Evolutionary conservation across 2,329 filamentous ascomycete species (phyloP), one percentile per base, ranked within the genome.

Genomic region (Chaetomium sp.): DNA sequence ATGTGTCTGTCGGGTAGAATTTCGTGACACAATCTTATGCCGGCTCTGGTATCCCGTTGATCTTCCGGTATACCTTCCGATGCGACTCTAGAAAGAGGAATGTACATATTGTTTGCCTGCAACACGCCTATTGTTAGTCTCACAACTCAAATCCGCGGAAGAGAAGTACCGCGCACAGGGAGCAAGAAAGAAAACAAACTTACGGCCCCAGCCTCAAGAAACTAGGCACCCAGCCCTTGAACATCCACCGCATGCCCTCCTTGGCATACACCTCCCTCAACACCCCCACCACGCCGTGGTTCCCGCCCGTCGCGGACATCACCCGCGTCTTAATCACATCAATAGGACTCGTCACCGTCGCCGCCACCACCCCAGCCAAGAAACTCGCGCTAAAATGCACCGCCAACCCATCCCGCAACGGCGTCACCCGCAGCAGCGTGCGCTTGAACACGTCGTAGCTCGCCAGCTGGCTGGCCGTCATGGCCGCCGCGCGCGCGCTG

Each of bases 301-400:
- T 76, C 61, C 80, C 71, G 59, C 73, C 69, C 43, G 72, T 72
- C 32, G 85, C 80, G 59, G 85, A 87, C 90, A 95, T 95, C 65
- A 95, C 82, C 32, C 88, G 79, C 8, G 90, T 95, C 78, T 95
- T 95, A 73, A 95, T 85, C 35, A 95, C 90, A 70, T 95, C 90
- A 50, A 95, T 85, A 0, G 90, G 90, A 55, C 85, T 90, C 62
- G 88, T 94, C 10, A 92, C 81, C 0, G 89, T 94, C 1, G 90
- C 92, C 4, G 90, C 90, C 6, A 91, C 86, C 58, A 95, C 84
- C 8, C 89, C 89, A 1, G 89, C 89, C 57, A 91, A 72, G 64
- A 94, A 84, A 0, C 84, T 88, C 1, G 89, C 86, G 0, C 82
- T 79, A 66, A 95, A 89, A 69, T 95, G 90, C 11, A 88, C 90